Base-by-base conservation (phyloP, 2,329 filamentous ascomycete species). In the Sclerotinia minor region DNA sequence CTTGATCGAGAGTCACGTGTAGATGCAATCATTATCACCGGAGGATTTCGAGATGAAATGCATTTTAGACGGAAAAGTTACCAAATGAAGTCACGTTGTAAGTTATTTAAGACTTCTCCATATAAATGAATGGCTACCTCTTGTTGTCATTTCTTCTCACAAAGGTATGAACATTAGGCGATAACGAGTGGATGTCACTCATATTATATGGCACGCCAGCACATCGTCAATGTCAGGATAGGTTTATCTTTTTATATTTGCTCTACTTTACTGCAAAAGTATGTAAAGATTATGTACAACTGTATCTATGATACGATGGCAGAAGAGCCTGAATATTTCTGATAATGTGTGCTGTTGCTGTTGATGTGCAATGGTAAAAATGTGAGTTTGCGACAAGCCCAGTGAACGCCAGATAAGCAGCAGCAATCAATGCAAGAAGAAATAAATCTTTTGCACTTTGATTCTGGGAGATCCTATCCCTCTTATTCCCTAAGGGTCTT, bases 381-480 rank as follows among this genome's bases (percentile, higher is more conserved):
- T 29, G 19, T 54, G 41, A 21, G 29, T 15, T 29, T 21, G 45
- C 19, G 58, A 47, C 44, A 49, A 50, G 8, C 35, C 26, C 47
- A 49, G 44, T 66, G 49, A 69, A 68, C 45, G 49, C 44, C 26
- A 13, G 66, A 71, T 58, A 70, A 69, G 74, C 71, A 75, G 73
- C 73, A 74, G 72, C 73, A 73, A 73, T 70, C 72, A 68, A 71
- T 17, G 64, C 64, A 67, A 60, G 52, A 67, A 29, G 17, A 52
- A 26, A 19, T 32, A 35, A 44, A 32, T 54, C 35, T 44, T 55
- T 26, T 47, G 32, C 29, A 53, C 49, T 41, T 32, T 70, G 71
- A 63, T 71, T 72, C 71, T 74, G 71, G 71, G 70, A 75, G 71
- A 71, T 74, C 74, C 60, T 68, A 69, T 69, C 65, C 59, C 64